These are phyloP conservation scores for Pythium sukuiense DNA, from an alignment of 352 stramenopile species.

Conservation along the genomic window DNA sequence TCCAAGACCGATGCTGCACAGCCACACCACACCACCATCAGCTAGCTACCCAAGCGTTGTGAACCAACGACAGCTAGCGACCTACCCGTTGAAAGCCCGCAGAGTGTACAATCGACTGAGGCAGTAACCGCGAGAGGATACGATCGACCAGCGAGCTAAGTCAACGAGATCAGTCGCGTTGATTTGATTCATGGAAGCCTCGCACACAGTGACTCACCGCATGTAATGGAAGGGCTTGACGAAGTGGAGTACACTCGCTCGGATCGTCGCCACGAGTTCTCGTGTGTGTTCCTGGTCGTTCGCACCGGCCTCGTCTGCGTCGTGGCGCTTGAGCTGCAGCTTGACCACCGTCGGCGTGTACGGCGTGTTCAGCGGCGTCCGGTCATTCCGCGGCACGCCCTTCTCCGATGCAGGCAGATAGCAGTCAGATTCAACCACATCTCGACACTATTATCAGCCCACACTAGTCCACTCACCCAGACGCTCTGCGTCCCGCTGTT, in stretches of 20 bases:
- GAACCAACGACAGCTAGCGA: background rate
- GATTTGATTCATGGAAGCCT: background rate
- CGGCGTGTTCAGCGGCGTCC: constrained; percentile 79
- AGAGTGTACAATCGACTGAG: constrained; percentile 7
- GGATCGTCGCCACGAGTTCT: constrained; percentile 36
- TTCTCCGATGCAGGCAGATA: constrained; percentile 16
- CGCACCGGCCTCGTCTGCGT: constrained; percentile 45
- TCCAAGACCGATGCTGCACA: constrained; percentile 49
- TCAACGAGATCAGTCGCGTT: background rate
- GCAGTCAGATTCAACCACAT: background rate
- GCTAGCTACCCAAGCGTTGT: too few relatives aligned
- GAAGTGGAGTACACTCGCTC: constrained; percentile 28
- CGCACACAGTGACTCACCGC: background rate
- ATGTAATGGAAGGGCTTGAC: constrained; percentile 54
- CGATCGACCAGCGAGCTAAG: constrained; percentile 19
- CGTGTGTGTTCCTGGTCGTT: background rate
- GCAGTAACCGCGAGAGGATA: constrained; percentile 15
- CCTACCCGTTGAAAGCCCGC: constrained; percentile 13
- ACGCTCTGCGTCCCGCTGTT: constrained; percentile 44
- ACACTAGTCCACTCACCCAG: constrained; percentile 32
- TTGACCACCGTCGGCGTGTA: constrained; percentile 87
- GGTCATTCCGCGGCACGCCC: constrained; percentile 66
- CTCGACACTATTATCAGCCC: background rate
- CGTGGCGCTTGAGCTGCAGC: constrained; percentile 64
- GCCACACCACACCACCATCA: background rate